Percentiles rank a stretch among this genome's conserved stretches.
phyloP scores from a whole-genome alignment of 495 filamentous ascomycete species.

The Aspergillus funiculosus region DNA sequence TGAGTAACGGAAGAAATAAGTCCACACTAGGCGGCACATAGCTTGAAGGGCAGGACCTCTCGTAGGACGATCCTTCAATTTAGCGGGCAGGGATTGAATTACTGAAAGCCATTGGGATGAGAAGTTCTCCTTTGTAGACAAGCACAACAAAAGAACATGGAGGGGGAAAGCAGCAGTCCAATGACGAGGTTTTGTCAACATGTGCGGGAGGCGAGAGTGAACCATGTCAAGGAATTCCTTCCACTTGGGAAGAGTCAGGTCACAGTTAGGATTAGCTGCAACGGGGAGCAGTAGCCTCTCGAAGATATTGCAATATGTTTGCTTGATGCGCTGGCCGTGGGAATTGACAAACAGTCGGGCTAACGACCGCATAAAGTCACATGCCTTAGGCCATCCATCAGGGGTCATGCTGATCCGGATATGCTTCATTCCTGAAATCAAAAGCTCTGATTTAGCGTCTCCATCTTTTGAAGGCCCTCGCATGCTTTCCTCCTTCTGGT shows the following conservation, averaged over 20 bases:
- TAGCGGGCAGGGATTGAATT: conserved; percentile 65
- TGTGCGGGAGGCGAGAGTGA: conserved; percentile 65
- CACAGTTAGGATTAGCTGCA: conserved; percentile 65
- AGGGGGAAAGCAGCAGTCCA: conserved; percentile 85
- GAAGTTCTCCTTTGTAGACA: conserved; percentile 78
- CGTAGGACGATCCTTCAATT: conserved; percentile 75
- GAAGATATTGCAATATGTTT: conserved; percentile 87
- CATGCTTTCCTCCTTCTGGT: conserved; percentile 62
- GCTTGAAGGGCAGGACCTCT: conserved; percentile 80
- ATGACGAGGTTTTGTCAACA: conserved; percentile 85
- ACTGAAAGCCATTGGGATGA: conserved; percentile 78
- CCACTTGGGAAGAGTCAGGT: conserved; percentile 77
- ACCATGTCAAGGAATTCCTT: conserved; percentile 72
- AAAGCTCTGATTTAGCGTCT: conserved; percentile 73
- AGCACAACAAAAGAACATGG: conserved; percentile 77
- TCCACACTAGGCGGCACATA: conserved; percentile 90
- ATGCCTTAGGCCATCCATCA: conserved; percentile 79
- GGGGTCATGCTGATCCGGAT: conserved; percentile 62
- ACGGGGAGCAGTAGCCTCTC: conserved; percentile 84
- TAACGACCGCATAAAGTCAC: conserved; percentile 76
- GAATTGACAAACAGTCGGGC: conserved; percentile 75
- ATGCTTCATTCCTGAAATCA: conserved; percentile 88
- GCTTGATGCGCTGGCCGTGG: conserved; percentile 82
- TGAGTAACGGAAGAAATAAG: conserved; percentile 79
- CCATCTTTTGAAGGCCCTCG: conserved; percentile 61